Evolutionary conservation across 1,284 basidiomycete species (phyloP).

Genomic region (Puccinia sorghi): DNA sequence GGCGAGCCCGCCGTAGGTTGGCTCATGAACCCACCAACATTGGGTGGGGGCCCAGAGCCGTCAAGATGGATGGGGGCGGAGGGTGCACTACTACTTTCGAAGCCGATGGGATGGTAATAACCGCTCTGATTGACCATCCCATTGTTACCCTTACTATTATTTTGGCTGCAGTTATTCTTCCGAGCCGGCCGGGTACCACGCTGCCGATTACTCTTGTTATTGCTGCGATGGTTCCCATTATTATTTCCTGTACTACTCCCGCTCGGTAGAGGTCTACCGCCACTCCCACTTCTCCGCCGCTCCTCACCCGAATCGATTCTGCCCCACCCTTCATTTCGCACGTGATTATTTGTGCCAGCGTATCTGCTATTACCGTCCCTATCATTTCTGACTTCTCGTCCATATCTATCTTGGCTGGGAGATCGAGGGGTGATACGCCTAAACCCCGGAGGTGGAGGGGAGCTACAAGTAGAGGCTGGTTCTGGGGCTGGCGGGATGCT

Average conservation of each 20-base stretch:
- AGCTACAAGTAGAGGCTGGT: neutral
- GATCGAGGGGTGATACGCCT: slow-evolving; percentile 31
- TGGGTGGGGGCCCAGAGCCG: slow-evolving; percentile 24
- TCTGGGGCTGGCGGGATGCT: neutral
- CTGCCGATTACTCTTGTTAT: neutral
- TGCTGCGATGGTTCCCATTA: neutral
- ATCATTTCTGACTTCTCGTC: slow-evolving; percentile 16
- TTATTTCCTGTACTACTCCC: slow-evolving; percentile 23
- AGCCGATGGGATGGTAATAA: slow-evolving; percentile 23
- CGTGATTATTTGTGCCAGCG: neutral
- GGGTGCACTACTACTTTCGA: slow-evolving; percentile 7
- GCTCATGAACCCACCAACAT: slow-evolving; percentile 13
- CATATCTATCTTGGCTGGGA: slow-evolving; percentile 22
- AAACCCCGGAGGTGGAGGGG: slow-evolving; percentile 35
- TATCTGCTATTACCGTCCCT: slow-evolving; percentile 3
- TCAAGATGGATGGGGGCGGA: slow-evolving; percentile 36
- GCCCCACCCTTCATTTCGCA: slow-evolving; percentile 27
- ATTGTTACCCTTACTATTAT: slow-evolving; percentile 5
- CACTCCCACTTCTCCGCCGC: slow-evolving; percentile 1
- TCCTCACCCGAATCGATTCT: slow-evolving; percentile 11
- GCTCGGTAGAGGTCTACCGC: neutral
- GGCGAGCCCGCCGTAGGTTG: slow-evolving; percentile 19
- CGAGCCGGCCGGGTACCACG: neutral
- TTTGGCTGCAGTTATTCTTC: slow-evolving; percentile 5
- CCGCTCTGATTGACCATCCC: slow-evolving; percentile 1